phyloP scores from a whole-genome alignment of 2,329 filamentous ascomycete species.

The Hymenoscyphus repandus region DNA sequence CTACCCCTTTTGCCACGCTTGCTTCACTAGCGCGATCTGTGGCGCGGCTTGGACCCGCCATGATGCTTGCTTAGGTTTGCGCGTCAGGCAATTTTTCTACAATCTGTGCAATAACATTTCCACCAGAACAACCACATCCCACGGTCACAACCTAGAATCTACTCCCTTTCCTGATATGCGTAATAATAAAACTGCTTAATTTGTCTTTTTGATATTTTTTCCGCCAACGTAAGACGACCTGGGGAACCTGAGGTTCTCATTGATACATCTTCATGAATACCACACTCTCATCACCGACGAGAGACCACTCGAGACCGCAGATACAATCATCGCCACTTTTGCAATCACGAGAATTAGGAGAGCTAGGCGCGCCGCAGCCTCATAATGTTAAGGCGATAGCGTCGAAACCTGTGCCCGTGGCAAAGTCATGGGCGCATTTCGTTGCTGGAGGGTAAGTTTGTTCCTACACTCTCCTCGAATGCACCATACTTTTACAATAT shows the following conservation, averaged over 20 bases:
- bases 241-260: background rate
- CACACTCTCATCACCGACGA: conserved; percentile 14
- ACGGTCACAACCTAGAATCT: background rate
- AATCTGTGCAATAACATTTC: background rate
- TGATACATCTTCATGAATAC: conserved; percentile 27
- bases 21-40: no score
- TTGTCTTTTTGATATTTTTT: background rate
- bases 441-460: conserved; percentile 76
- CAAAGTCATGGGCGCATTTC: conserved; percentile 88
- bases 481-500: background rate
- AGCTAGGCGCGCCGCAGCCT: conserved; percentile 41
- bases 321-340: conserved; percentile 34
- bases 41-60: no score
- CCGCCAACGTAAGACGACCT: background rate
- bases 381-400: conserved; percentile 36
- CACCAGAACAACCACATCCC: background rate
- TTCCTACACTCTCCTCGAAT: background rate
- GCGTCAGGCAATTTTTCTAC: no score
- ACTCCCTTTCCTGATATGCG: background rate
- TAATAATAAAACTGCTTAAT: background rate
- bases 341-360: conserved; percentile 59
- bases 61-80: no score
- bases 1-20: no score
- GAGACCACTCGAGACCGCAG: conserved; percentile 12
- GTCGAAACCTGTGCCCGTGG: conserved; percentile 40